These are phyloP conservation scores for Saccharomyces cerevisiae DNA, from an alignment of 805 yeast genomes.

Conservation along the genomic window DNA sequence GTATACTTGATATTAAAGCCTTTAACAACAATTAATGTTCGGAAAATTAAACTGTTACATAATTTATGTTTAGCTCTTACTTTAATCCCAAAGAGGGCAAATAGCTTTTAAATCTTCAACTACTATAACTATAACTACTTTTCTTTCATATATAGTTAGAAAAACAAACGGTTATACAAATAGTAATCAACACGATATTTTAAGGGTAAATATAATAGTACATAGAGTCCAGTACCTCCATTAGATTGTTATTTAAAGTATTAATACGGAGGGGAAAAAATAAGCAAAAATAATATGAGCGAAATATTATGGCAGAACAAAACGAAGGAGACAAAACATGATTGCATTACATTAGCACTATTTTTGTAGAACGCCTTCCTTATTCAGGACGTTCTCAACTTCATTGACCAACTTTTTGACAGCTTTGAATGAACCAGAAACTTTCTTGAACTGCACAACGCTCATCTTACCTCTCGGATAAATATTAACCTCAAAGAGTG, in stretches of 20 bases:
- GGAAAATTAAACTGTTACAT: too few species aligned
- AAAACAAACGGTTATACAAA: background rate
- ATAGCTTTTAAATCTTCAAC: too few species aligned
- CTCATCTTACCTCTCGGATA: slow-evolving; percentile 40
- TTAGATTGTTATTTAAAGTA: background rate
- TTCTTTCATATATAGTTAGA: background rate
- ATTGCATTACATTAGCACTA: background rate
- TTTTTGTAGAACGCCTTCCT: slow-evolving; percentile 45
- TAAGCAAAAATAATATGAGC: background rate
- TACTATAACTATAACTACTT: background rate
- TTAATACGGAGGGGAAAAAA: background rate
- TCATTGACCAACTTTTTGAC: slow-evolving; percentile 53
- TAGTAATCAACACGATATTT: background rate
- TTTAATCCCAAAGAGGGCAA: too few species aligned
- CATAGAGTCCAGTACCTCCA: background rate
- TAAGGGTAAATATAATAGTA: background rate
- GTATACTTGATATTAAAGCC: too few species aligned
- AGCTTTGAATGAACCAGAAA: slow-evolving; percentile 58
- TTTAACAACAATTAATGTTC: too few species aligned
- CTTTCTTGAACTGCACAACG: slow-evolving; percentile 49
- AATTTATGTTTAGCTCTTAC: too few species aligned
- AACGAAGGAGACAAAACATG: background rate
- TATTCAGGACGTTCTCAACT: slow-evolving; percentile 53
- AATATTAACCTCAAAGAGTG: slow-evolving; percentile 52
- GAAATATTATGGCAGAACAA: background rate